phyloP scores from a whole-genome alignment of 139 green algal species.

The Chlorella sp. region DNA sequence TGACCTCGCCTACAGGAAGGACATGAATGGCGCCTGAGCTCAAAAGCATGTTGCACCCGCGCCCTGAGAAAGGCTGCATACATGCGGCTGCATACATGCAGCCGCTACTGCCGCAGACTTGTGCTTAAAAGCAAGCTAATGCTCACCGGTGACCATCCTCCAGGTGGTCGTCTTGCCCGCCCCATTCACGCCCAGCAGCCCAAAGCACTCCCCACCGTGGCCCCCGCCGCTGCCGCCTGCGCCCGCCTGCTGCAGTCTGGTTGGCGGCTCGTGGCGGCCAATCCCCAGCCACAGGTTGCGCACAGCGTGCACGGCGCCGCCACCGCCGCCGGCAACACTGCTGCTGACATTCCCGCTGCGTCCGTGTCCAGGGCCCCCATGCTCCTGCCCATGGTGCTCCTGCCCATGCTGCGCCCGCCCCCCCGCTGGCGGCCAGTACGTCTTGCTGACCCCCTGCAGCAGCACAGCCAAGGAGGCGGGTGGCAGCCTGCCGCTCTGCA shows the following conservation, averaged over 20 bases:
- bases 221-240: constrained; percentile 36
- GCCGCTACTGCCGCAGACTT: too few species aligned
- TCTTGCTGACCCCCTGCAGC: constrained; percentile 65
- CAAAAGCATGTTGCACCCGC: too few species aligned
- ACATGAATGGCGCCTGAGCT: too few species aligned
- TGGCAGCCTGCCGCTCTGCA: constrained; percentile 1
- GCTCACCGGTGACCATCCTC: constrained; percentile 64
- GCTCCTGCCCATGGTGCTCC: neutral
- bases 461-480: constrained; percentile 38
- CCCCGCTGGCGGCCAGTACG: constrained; percentile 46
- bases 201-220: constrained; percentile 80
- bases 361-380: neutral
- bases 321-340: neutral
- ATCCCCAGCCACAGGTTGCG: constrained; percentile 27
- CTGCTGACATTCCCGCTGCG: neutral
- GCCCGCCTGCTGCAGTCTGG: neutral
- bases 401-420: neutral
- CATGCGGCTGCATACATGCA: too few species aligned
- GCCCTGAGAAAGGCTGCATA: too few species aligned
- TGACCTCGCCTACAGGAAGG: constrained; percentile 62
- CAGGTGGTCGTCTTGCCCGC: constrained; percentile 89
- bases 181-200: constrained; percentile 76
- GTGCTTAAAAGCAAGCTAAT: neutral
- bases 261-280: neutral
- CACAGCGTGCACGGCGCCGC: constrained; percentile 23